phyloP scores from a whole-genome alignment of 2,329 filamentous ascomycete genomes.

The Verticillium nonalfalfae region DNA sequence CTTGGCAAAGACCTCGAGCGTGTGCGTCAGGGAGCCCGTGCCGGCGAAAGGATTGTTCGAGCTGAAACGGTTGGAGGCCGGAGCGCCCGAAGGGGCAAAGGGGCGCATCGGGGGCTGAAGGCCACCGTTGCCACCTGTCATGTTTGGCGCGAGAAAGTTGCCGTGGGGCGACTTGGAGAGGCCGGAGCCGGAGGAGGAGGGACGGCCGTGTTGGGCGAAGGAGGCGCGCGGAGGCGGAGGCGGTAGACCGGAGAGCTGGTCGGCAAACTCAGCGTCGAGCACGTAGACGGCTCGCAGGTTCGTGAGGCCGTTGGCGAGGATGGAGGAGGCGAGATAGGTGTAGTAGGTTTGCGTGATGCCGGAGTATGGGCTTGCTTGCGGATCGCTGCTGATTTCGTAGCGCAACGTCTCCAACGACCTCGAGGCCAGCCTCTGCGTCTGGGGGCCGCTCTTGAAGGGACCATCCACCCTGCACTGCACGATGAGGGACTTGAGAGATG shows the following conservation, averaged over 20 bases:
- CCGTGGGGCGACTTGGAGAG: constrained; percentile 5
- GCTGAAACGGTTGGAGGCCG: constrained; percentile 39
- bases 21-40: constrained; percentile 37
- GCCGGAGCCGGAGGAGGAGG: constrained; percentile 23
- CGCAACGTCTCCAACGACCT: constrained; percentile 65
- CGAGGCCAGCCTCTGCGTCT: constrained; percentile 58
- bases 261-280: constrained; percentile 75
- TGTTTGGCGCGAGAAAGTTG: constrained; percentile 1
- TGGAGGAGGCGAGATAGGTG: constrained; percentile 75
- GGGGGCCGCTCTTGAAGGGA: constrained; percentile 40
- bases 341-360: constrained; percentile 63
- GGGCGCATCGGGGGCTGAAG: constrained; percentile 19
- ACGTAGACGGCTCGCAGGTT: constrained; percentile 75
- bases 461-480: constrained; percentile 44
- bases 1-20: constrained; percentile 55
- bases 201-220: constrained; percentile 30
- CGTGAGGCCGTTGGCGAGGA: constrained; percentile 70
- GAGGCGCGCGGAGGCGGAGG: constrained; percentile 55
- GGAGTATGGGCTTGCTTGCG: constrained; percentile 50
- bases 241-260: constrained; percentile 64
- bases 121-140: constrained; percentile 6
- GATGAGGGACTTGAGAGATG: constrained; percentile 50
- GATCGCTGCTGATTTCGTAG: constrained; percentile 69
- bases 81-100: constrained; percentile 10
- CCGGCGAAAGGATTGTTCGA: constrained; percentile 44